Base-by-base conservation (phyloP, 371 early-diverging fungal species). In the Syncephalastrum racemosum region DNA sequence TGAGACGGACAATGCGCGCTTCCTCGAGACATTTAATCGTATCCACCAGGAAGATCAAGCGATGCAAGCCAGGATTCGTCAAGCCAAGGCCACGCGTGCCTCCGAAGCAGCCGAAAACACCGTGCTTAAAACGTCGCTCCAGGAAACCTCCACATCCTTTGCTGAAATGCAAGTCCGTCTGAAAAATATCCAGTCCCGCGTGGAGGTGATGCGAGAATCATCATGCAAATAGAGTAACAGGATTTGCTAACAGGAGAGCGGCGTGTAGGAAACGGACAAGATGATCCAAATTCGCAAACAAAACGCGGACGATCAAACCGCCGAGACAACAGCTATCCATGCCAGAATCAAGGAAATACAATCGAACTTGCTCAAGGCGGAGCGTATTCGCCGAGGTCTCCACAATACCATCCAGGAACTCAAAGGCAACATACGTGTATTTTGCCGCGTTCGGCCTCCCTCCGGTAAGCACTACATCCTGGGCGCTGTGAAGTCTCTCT, bases 371-470 rank as follows among this genome's bases (percentile, higher is more conserved):
- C 74, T 91, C 41, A 77, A 82, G 15, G 90, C 88, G 50, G 98
- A 98, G 64, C 84, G 80, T 3, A 64, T 81, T 4, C 84, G 97
- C 14, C 81, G 96, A 55, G 70, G 79, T 41, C 66, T 95, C 22
- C 98, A 98, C 75, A 96, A 98, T 64, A 89, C 87, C 0, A 87
- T 96, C 46, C 96, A 93, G 67, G 98, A 99, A 73, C 78, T 99
- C 40, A 97, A 97, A 68, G 99, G 99, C 43, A 95, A 97, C 58
- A 97, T 99, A 51, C 87, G 99, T 22, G 98, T 98, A 14, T 96
- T 99, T 68, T 98, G 98, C 70, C 77, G 99, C 44, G 91, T 99
- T 14, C 86, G 97, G 39, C 99, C 99, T 12, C 67, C 84, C 50
- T 49, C 82, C 22, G 62, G 64, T 64, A 65, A 54, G 4, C 14